Base-by-base conservation (phyloP, 2,329 filamentous ascomycete species). In the Verticillium zaregamsianum region DNA sequence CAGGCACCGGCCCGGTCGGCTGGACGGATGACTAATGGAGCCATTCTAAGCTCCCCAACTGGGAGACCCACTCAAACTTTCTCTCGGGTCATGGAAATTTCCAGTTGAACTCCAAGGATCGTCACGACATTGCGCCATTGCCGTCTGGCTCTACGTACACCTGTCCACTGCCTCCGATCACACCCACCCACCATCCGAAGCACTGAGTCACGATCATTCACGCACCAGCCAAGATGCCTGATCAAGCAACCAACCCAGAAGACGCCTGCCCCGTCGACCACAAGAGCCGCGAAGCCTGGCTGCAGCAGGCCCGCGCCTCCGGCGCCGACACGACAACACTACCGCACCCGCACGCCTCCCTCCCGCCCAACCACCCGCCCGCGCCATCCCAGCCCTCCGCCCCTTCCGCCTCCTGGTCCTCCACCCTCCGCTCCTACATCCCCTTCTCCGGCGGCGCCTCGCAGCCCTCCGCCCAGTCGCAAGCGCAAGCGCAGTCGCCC, bases 211-310 rank as follows among this genome's bases (percentile, higher is more conserved):
- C 23, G 45, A 4, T 23, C 8, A 12, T 3, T 4, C 3, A 23
- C 20, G 11, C n/a, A 52, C n/a, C 5, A 20, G 9, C 45, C 45
- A 14, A 12, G 23, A 52, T 52, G 45, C 45, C 45, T 23, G 45
- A 52, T 14, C 45, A 58, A 28, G 9, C 14, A 17, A 8, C 57
- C 15, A 45, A 49, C 25, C 9, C 57, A 12, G 71, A 72, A 56
- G 72, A 71, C 66, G 82, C 81, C 62, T 98, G 95, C 71, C 95
- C 95, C 5, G 92, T 98, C 70, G 93, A 98, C 77, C 90, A 93
- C 78, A 91, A 92, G 70, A 90, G 92, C 59, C 90, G 95, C 69
- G 90, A 93, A 70, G 87, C 90, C 69, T 99, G 94, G 94, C 84
- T 98, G 40, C 81, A 84, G 62, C 87, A 92, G 71, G 87, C 89